Evolutionary conservation across 345 rosid genomes (phyloP).

Genomic region (Linum tenue): DNA sequence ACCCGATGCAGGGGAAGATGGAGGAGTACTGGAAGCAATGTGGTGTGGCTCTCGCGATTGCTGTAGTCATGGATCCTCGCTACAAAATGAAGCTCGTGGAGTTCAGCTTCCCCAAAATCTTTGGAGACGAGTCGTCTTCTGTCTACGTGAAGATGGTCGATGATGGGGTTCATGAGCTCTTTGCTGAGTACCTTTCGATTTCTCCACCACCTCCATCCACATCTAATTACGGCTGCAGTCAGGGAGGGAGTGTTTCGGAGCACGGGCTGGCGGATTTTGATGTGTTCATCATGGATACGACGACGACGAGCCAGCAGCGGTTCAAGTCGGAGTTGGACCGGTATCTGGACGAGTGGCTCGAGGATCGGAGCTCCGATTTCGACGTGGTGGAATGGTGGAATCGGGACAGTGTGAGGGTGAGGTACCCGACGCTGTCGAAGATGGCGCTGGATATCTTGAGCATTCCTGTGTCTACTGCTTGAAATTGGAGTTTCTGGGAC

Average conservation of each 20-base stretch:
- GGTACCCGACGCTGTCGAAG: conserved; percentile 73
- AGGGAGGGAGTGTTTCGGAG: conserved; percentile 39
- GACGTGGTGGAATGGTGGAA: conserved; percentile 90
- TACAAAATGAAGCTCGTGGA: conserved; percentile 81
- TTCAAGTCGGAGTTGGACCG: conserved; percentile 69
- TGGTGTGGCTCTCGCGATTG: conserved; percentile 64
- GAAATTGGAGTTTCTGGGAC: conserved; percentile 54
- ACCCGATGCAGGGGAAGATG: conserved; percentile 40
- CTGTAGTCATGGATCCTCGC: conserved; percentile 91
- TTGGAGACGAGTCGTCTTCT: conserved; percentile 61
- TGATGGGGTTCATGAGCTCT: conserved; percentile 73
- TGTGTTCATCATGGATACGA: too few species aligned
- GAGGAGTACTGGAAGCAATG: conserved; percentile 30
- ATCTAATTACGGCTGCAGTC: conserved; percentile 30
- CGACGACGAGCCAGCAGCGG: conserved; percentile 17
- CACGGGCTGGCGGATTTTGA: conserved; percentile 28
- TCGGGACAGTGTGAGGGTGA: conserved; percentile 36
- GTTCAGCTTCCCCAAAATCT: conserved; percentile 15
- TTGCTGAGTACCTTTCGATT: conserved; percentile 56
- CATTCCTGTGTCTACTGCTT: conserved; percentile 54
- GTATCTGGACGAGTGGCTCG: conserved; percentile 80
- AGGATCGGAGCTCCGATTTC: conserved; percentile 46
- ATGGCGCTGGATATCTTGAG: conserved; percentile 82
- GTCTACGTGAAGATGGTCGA: conserved; percentile 59
- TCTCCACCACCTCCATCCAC: conserved; percentile 55